Evolutionary conservation across 2,329 filamentous ascomycete species (phyloP), one percentile per base, ranked within the genome.

Genomic region (Fusarium sp.): DNA sequence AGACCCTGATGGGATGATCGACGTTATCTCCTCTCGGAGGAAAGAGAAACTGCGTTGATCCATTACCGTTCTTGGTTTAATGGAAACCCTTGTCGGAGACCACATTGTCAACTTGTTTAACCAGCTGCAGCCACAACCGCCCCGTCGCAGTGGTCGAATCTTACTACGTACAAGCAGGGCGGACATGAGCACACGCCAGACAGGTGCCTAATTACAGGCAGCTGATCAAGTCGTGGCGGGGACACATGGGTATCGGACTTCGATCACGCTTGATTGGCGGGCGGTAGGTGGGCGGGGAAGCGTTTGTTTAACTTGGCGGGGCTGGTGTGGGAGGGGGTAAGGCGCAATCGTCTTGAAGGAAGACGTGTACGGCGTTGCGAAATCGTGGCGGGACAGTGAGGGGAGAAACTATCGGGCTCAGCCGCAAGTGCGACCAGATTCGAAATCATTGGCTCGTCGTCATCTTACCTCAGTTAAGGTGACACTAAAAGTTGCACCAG

Each of bases 71-170:
- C 3, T 40, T 40, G 10, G 5, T 40, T 40, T 40, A 2, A 40
- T 40, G 3, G n/a, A 6, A 6, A 40, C 9, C 38, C 18, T n/a
- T 20, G 2, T 40, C n/a, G 5, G 13, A 40, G n/a, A 20, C 18
- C n/a, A 8, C 1, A 20, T 40, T 3, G 9, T 0, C 0, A 20
- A n/a, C 9, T 3, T 20, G 4, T 20, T 20, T 20, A 6, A 20
- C 10, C 9, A 5, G 36, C 36, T 40, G n/a, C 9, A 20, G 38
- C 9, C 9, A 40, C 4, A n/a, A 40, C 0, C 9, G 9, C 16
- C 35, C 7, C 7, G 16, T 38, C 16, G 4, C 8, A 5, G 36
- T 2, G 36, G 8, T 10, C 3, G 8, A 38, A 9, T n/a, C 36
- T 38, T 38, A 38, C 31, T 6, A 33, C 13, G 0, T 33, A 33